These are phyloP conservation scores for Oryza rufipogon DNA, from an alignment of 176 grass and related monocot species.

Conservation along the genomic window DNA sequence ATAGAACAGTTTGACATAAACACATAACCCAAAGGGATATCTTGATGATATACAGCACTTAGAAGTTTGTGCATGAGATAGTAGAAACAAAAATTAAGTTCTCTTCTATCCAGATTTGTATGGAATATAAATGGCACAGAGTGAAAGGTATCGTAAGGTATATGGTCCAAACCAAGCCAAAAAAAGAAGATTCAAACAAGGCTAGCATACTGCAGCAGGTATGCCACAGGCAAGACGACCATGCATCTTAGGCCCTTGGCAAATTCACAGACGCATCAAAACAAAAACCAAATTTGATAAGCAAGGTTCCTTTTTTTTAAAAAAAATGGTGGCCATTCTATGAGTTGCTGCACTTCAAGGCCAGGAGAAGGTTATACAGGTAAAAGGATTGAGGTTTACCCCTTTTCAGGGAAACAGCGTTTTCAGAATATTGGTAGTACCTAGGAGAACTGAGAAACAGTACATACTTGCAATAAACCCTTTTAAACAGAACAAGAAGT, in stretches of 20 bases:
- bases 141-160: background rate
- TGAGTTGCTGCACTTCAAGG: background rate
- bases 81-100: background rate
- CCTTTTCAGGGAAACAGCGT: background rate
- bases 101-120: background rate
- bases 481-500: constrained; percentile 22
- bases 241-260: background rate
- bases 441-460: background rate
- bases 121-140: background rate
- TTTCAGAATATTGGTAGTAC: constrained; percentile 12
- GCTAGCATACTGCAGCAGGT: background rate
- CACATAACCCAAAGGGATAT: constrained; percentile 11
- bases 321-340: background rate
- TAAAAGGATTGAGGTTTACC: constrained; percentile 8
- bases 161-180: background rate
- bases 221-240: constrained; percentile 22
- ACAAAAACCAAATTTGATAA: constrained; percentile 15
- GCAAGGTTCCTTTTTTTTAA: constrained; percentile 5
- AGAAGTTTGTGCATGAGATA: background rate
- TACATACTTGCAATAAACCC: background rate
- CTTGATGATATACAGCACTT: background rate
- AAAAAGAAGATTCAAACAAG: background rate
- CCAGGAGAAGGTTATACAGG: background rate
- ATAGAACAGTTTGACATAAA: background rate
- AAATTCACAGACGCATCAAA: background rate